Conservation (phyloP, 495 filamentous ascomycete species). For the Trichoderma erinaceum region DNA sequence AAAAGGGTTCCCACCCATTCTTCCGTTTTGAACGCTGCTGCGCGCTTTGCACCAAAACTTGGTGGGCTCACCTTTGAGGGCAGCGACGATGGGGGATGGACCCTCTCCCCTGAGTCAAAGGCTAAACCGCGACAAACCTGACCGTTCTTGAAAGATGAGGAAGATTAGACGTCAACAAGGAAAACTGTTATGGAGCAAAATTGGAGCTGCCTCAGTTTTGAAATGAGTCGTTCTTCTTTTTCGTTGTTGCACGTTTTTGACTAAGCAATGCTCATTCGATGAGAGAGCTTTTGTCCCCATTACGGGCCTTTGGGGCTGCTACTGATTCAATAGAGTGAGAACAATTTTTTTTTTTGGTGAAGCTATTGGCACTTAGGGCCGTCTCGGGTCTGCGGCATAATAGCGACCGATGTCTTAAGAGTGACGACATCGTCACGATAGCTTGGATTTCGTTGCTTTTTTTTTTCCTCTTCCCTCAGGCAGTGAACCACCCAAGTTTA, state of each 20-base stretch:
- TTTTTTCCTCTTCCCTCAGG: not conserved
- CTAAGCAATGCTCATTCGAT: not conserved
- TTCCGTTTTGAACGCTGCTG: slow-evolving; percentile 12
- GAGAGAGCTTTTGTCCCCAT: not conserved
- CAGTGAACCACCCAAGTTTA: not conserved
- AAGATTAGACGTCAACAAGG: not conserved
- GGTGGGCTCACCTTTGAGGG: slow-evolving; percentile 9
- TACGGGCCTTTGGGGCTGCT: not conserved
- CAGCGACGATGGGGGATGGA: not conserved
- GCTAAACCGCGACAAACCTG: not conserved
- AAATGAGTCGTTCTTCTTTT: not conserved
- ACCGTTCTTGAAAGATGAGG: not conserved
- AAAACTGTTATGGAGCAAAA: not conserved
- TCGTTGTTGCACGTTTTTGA: not conserved
- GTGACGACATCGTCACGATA: slow-evolving; percentile 2
- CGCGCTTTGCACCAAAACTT: not conserved
- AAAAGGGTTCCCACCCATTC: not conserved
- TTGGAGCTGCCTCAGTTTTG: not conserved
- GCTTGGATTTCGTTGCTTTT: not conserved
- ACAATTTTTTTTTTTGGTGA: not conserved
- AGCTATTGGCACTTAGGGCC: not conserved
- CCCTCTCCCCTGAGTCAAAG: not conserved
- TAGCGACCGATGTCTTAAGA: not conserved
- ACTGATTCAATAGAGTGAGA: not conserved
- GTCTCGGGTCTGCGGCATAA: not conserved